Conservation (phyloP, 129 eudicot genomes). For the Heracleum sosnowskyi region DNA sequence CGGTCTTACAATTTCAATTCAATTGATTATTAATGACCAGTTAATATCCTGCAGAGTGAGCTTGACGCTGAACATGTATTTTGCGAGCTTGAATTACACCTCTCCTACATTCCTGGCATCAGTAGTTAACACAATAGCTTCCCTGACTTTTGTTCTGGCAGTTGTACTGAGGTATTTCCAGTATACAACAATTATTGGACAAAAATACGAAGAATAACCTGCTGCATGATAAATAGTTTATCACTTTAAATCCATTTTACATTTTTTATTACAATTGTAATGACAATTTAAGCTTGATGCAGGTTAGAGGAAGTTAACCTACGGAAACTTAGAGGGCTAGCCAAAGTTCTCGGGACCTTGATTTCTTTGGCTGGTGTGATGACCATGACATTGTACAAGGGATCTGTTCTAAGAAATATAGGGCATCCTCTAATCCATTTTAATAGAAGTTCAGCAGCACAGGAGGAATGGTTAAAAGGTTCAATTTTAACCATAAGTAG, state of each 20-base stretch:
- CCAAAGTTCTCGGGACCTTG: slow-evolving; percentile 52
- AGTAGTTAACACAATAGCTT: slow-evolving; percentile 61
- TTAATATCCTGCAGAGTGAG: slow-evolving; percentile 39
- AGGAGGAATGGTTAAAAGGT: slow-evolving; percentile 61
- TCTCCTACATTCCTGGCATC: slow-evolving; percentile 63
- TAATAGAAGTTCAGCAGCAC: slow-evolving; percentile 16
- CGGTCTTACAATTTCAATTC: neutral
- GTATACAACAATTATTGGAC: neutral
- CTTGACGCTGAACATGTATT: slow-evolving; percentile 61
- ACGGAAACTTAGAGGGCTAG: slow-evolving; percentile 45
- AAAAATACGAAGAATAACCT: neutral
- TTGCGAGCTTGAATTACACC: slow-evolving; percentile 57
- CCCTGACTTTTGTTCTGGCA: slow-evolving; percentile 56
- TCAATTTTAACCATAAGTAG: slow-evolving; percentile 44
- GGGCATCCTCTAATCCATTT: slow-evolving; percentile 41
- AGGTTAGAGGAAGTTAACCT: slow-evolving; percentile 54
- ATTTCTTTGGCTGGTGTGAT: slow-evolving; percentile 56
- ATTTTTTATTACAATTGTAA: neutral
- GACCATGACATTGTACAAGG: slow-evolving; percentile 62
- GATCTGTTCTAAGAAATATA: slow-evolving; percentile 30
- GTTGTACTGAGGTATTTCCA: slow-evolving; percentile 42
- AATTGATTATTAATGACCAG: neutral
- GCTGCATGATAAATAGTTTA: neutral
- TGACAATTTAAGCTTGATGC: neutral
- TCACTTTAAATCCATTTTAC: neutral